phyloP scores from a whole-genome alignment of 1,284 basidiomycete species.

The Gomphus bonarii region DNA sequence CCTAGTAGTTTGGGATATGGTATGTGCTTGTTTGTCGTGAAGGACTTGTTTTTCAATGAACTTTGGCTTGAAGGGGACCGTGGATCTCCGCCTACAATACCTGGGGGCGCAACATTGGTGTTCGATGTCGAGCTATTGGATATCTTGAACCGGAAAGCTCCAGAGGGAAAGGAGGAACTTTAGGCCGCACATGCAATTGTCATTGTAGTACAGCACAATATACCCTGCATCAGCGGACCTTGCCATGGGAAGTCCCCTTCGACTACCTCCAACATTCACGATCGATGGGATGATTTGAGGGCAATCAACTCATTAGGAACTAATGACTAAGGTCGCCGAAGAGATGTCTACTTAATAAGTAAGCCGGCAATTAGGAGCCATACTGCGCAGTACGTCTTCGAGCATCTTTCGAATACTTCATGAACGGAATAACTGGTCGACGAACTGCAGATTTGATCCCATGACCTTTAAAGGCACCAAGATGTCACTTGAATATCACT shows the following conservation, averaged over 20 bases:
- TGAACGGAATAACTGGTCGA: no score
- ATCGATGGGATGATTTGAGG: no score
- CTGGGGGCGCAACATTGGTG: constrained; percentile 34
- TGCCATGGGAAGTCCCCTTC: neutral
- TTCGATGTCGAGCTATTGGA: constrained; percentile 39
- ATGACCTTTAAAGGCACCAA: neutral
- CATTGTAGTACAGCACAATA: neutral
- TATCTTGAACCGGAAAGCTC: constrained; percentile 27
- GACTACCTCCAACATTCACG: neutral
- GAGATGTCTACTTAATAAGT: no score
- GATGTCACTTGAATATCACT: neutral
- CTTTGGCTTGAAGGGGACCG: constrained; percentile 24
- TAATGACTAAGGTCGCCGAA: no score
- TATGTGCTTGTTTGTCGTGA: constrained; percentile 13
- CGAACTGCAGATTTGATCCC: neutral
- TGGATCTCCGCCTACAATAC: constrained; percentile 35
- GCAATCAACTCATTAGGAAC: no score
- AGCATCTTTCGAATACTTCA: no score
- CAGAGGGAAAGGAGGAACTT: constrained; percentile 7
- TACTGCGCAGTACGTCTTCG: no score
- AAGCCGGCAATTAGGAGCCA: no score
- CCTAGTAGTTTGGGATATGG: constrained; percentile 31
- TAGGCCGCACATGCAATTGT: neutral
- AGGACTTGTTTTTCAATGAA: neutral
- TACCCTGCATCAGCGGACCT: neutral